Conservation (phyloP, 257 asterid genomes). For the Ajuga chamaepitys region DNA sequence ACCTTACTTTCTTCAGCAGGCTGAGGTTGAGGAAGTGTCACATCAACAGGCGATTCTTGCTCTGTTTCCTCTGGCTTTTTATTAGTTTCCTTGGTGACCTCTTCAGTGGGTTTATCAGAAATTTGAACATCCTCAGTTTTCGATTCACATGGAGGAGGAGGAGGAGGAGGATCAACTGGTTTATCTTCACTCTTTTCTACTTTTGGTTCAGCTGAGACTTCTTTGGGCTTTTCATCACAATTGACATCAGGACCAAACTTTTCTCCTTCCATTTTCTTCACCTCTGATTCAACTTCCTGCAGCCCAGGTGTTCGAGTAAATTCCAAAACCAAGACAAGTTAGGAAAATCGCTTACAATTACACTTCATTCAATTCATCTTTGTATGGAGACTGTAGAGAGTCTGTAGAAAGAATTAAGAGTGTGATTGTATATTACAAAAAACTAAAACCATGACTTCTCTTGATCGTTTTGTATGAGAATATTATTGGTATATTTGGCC, state of each 20-base stretch:
- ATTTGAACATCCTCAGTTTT: neutral
- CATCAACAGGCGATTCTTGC: too few species aligned
- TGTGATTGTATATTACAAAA: too few species aligned
- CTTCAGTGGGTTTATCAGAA: neutral
- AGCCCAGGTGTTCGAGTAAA: neutral
- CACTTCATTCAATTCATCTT: too few species aligned
- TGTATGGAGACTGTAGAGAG: too few species aligned
- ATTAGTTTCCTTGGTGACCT: too few species aligned
- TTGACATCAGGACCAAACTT: constrained; percentile 22
- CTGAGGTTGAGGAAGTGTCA: neutral
- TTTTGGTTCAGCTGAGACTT: constrained; percentile 16
- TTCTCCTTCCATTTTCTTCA: constrained; percentile 32
- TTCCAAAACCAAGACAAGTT: neutral
- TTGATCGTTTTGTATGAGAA: too few species aligned
- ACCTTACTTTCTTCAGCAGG: constrained; percentile 15
- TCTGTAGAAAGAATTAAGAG: too few species aligned
- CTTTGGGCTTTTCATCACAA: constrained; percentile 10
- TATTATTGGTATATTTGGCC: too few species aligned
- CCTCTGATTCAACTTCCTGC: constrained; percentile 40
- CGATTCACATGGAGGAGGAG: too few species aligned
- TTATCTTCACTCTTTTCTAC: constrained; percentile 16
- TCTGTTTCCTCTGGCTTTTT: neutral
- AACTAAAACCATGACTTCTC: too few species aligned
- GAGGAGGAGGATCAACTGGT: too few species aligned
- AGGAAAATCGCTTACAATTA: too few species aligned